A percentile compares a stretch with the other conserved stretches of the same genome.
Evolutionary conservation across 768 basidiomycete genomes (phyloP).

Genomic region (Fibroporia radiculosa): DNA sequence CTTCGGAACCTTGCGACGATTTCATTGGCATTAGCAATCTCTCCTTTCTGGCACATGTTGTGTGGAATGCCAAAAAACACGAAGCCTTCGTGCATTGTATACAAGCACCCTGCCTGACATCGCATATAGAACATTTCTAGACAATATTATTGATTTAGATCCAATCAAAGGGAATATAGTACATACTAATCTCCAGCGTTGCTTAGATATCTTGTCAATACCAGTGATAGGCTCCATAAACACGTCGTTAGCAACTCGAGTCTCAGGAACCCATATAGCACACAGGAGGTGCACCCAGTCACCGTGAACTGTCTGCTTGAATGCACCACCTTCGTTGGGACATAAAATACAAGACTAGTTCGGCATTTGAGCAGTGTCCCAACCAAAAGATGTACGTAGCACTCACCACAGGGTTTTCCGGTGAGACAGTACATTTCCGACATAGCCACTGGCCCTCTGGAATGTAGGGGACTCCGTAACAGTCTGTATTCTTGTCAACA

Average conservation of each 20-base stretch:
- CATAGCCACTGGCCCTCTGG: slow-evolving; percentile 99
- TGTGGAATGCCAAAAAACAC: slow-evolving; percentile 91
- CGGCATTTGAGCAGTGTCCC: neutral
- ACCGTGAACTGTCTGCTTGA: slow-evolving; percentile 90
- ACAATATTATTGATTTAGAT: neutral
- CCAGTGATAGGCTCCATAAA: slow-evolving; percentile 99
- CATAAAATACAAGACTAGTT: slow-evolving; percentile 92
- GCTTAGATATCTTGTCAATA: slow-evolving; percentile 79
- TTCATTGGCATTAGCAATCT: slow-evolving; percentile 87
- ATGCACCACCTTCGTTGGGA: slow-evolving; percentile 94
- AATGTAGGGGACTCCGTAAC: slow-evolving; percentile 98
- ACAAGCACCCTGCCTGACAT: slow-evolving; percentile 66
- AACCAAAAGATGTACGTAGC: neutral
- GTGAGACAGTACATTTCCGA: slow-evolving; percentile 95
- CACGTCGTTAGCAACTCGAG: slow-evolving; percentile 84
- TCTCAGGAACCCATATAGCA: slow-evolving; percentile 96
- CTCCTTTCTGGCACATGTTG: slow-evolving; percentile 86
- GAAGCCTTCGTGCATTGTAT: slow-evolving; percentile 90
- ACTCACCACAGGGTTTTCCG: slow-evolving; percentile 90
- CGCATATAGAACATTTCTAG: slow-evolving; percentile 61
- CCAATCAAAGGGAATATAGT: neutral
- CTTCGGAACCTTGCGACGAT: slow-evolving; percentile 65
- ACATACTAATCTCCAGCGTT: slow-evolving; percentile 88
- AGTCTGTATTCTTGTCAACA: slow-evolving; percentile 48
- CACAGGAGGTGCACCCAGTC: slow-evolving; percentile 97